These are phyloP conservation scores for Hirsutella minnesotensis DNA, from an alignment of 2,329 filamentous ascomycete species.

Conservation along the genomic window DNA sequence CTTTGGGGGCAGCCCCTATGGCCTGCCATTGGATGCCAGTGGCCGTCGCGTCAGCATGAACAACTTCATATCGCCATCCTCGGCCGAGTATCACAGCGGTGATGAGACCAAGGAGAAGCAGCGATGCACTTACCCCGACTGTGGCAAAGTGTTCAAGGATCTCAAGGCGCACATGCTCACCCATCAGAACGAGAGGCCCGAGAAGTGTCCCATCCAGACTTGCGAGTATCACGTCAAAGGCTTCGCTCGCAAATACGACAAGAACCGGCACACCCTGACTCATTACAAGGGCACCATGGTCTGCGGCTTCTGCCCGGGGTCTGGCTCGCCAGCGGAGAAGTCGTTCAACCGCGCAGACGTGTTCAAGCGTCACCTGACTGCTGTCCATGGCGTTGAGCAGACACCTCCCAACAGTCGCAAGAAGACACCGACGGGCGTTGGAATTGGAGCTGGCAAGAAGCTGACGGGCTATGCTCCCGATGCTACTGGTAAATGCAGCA, in stretches of 20 bases:
- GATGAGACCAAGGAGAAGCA: slow-evolving; percentile 56
- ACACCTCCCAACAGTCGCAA: slow-evolving; percentile 85
- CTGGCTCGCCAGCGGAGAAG: slow-evolving; percentile 81
- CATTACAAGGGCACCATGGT: slow-evolving; percentile 98
- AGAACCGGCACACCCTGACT: slow-evolving; percentile 86
- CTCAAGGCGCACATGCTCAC: slow-evolving; percentile 91
- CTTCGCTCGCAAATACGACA: slow-evolving; percentile 92
- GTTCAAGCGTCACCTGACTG: slow-evolving; percentile 87
- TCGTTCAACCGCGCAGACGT: slow-evolving; percentile 92
- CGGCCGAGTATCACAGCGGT: slow-evolving; percentile 46
- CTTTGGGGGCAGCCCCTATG: slow-evolving; percentile 42
- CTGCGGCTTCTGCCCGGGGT: slow-evolving; percentile 85
- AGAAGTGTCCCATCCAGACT: slow-evolving; percentile 86
- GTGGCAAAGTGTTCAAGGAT: slow-evolving; percentile 80
- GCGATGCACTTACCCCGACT: slow-evolving; percentile 72
- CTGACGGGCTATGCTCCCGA: slow-evolving; percentile 61
- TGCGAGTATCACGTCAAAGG: slow-evolving; percentile 91
- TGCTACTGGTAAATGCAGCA: slow-evolving; percentile 88
- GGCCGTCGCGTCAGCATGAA: slow-evolving; percentile 54
- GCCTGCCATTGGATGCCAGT: slow-evolving; percentile 29
- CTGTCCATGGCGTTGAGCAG: slow-evolving; percentile 86
- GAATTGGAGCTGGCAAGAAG: slow-evolving; percentile 42
- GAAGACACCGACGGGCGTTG: slow-evolving; percentile 35
- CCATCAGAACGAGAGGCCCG: slow-evolving; percentile 78
- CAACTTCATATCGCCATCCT: slow-evolving; percentile 55